Percentiles rank a stretch among this genome's conserved stretches.
Evolutionary conservation across 371 early-diverging fungal species (phyloP).

Genomic region (Saksenaea oblongispora): DNA sequence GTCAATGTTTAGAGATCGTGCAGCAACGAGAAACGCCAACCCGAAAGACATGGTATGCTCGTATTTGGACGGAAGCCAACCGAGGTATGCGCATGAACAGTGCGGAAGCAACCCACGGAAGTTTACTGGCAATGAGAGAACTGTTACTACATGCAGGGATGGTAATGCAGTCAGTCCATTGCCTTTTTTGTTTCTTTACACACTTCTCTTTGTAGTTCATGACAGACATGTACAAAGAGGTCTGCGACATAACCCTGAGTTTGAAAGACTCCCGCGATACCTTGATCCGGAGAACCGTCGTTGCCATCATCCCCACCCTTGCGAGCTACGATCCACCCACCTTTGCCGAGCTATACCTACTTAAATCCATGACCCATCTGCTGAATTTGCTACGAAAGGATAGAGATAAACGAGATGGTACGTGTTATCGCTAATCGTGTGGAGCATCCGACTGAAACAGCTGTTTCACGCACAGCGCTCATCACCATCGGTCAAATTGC

Average conservation of each 20-base stretch:
- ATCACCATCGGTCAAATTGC: conserved; percentile 88
- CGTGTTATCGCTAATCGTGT: too few relatives aligned
- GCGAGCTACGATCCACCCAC: conserved; percentile 81
- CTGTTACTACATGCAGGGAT: conserved; percentile 82
- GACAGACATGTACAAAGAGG: conserved; percentile 77
- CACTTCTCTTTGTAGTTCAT: conserved; percentile 64
- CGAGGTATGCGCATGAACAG: conserved; percentile 72
- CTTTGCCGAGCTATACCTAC: conserved; percentile 78
- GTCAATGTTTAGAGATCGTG: conserved; percentile 82
- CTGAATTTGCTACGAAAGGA: conserved; percentile 78
- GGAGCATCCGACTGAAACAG: too few relatives aligned
- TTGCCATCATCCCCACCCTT: conserved; percentile 80
- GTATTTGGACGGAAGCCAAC: conserved; percentile 85
- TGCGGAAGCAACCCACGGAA: conserved; percentile 89
- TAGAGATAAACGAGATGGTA: conserved; percentile 72
- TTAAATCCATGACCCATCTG: conserved; percentile 76
- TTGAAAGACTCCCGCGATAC: conserved; percentile 84
- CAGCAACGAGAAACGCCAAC: conserved; percentile 78
- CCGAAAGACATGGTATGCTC: conserved; percentile 73
- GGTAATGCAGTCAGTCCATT: conserved; percentile 43
- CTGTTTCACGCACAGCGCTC: too few relatives aligned
- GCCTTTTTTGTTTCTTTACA: background rate
- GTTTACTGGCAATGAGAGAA: conserved; percentile 81
- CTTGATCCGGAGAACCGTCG: conserved; percentile 83
- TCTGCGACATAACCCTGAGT: conserved; percentile 76